Percentiles rank a stretch among this genome's conserved stretches.
Evolutionary conservation across 495 filamentous ascomycete genomes (phyloP).

Genomic region (Penicillium soppii): DNA sequence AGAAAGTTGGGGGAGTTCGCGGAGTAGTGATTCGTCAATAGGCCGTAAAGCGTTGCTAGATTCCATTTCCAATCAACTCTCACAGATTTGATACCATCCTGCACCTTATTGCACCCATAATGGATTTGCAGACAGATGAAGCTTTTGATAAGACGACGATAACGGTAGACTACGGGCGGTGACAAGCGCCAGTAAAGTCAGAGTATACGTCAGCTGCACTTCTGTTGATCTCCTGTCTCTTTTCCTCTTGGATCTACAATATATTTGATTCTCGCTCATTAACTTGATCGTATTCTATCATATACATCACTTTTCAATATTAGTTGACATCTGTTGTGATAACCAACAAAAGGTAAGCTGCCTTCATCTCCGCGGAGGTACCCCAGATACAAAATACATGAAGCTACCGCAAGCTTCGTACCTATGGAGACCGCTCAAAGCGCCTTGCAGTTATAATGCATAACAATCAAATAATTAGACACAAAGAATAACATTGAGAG

Average conservation of each 20-base stretch:
- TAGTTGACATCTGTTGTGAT: not conserved
- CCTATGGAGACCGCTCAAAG: not conserved
- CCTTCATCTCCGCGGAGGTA: not conserved
- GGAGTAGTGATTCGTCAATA: constrained; percentile 42
- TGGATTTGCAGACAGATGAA: constrained; percentile 2
- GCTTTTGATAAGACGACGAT: constrained; percentile 17
- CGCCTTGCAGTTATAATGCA: constrained; percentile 2
- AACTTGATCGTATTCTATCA: not conserved
- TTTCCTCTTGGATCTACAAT: too few relatives aligned
- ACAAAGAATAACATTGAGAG: not conserved
- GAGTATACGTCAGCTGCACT: constrained; percentile 14
- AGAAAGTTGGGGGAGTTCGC: constrained; percentile 45
- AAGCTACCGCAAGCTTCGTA: constrained; percentile 1
- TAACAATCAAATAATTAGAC: not conserved
- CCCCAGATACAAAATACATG: not conserved
- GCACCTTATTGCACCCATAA: not conserved
- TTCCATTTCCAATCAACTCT: constrained; percentile 29
- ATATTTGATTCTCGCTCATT: not conserved
- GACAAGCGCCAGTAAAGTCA: constrained; percentile 5
- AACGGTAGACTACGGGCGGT: constrained; percentile 6
- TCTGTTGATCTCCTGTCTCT: constrained; percentile 2
- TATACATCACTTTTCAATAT: not conserved
- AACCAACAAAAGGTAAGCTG: not conserved
- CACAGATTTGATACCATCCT: constrained; percentile 1
- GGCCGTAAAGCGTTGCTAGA: constrained; percentile 28